Evolutionary conservation across 768 basidiomycete genomes (phyloP).

Genomic region (Clitopilus hobsonii): DNA sequence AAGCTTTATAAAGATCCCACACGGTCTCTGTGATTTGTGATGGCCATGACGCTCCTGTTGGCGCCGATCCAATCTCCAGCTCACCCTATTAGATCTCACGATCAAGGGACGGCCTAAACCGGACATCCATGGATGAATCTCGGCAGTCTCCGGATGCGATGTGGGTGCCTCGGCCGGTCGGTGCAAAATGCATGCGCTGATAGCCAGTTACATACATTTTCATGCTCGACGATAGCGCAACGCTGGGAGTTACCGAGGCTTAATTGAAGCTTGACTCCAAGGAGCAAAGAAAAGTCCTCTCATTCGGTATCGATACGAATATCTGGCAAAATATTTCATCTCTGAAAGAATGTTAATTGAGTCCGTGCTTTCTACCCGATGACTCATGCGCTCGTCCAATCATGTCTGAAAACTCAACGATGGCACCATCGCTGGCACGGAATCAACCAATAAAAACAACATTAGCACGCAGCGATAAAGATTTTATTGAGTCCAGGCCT

Average conservation of each 20-base stretch:
- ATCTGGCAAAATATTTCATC: background rate
- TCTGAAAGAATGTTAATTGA: background rate
- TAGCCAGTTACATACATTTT: background rate
- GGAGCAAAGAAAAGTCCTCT: too few species aligned
- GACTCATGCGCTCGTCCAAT: background rate
- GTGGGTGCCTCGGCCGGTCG: slow-evolving; percentile 2
- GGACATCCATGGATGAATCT: slow-evolving; percentile 13
- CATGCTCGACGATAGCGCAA: slow-evolving; percentile 6
- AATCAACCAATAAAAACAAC: background rate
- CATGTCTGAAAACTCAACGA: background rate
- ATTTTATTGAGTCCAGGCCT: background rate
- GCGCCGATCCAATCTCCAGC: slow-evolving; percentile 19
- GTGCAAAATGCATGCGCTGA: slow-evolving; percentile 1
- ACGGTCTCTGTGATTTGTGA: slow-evolving; percentile 12
- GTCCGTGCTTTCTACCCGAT: background rate
- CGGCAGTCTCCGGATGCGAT: slow-evolving; percentile 28
- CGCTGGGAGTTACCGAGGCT: slow-evolving; percentile 15
- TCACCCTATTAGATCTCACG: slow-evolving; percentile 5
- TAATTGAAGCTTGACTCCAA: slow-evolving; percentile 6
- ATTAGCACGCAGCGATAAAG: background rate
- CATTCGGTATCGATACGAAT: too few species aligned
- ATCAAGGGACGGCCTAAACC: slow-evolving; percentile 7
- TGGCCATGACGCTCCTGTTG: slow-evolving; percentile 14
- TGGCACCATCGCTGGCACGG: background rate
- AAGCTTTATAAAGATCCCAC: slow-evolving; percentile 31